These are phyloP conservation scores for Apiospora arundinis DNA, from an alignment of 2,329 filamentous ascomycete species.

Conservation along the genomic window DNA sequence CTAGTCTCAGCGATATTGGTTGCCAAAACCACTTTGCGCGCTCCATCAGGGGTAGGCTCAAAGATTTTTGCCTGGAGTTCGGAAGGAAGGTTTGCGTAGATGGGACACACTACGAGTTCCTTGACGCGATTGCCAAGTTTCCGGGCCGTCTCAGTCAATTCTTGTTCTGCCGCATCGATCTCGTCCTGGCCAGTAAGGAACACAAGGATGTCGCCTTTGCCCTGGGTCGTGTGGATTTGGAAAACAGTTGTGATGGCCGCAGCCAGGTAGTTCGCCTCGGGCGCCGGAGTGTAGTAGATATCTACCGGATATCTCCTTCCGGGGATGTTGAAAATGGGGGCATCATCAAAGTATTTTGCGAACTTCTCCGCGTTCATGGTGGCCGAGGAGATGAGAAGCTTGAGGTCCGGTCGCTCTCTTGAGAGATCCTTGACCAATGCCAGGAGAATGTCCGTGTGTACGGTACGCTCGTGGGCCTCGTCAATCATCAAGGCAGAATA, in stretches of 20 bases:
- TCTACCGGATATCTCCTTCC: slow-evolving; percentile 89
- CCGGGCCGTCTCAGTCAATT: slow-evolving; percentile 82
- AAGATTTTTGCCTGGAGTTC: slow-evolving; percentile 95
- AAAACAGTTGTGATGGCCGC: slow-evolving; percentile 93
- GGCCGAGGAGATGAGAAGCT: slow-evolving; percentile 89
- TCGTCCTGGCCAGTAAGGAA: slow-evolving; percentile 97
- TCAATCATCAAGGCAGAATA: slow-evolving; percentile 96
- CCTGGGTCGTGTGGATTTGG: slow-evolving; percentile 90
- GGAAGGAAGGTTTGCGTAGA: slow-evolving; percentile 91
- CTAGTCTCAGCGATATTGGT: slow-evolving; percentile 98
- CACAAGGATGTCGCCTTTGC: slow-evolving; percentile 86
- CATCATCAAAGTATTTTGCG: slow-evolving; percentile 87
- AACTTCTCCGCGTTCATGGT: slow-evolving; percentile 96
- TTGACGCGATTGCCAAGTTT: slow-evolving; percentile 86
- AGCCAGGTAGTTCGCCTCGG: slow-evolving; percentile 91
- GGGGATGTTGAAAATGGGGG: slow-evolving; percentile 93
- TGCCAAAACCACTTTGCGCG: slow-evolving; percentile 89
- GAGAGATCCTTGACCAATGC: slow-evolving; percentile 89
- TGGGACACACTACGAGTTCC: slow-evolving; percentile 88
- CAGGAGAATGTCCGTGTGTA: slow-evolving; percentile 89
- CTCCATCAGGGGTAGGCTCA: slow-evolving; percentile 83
- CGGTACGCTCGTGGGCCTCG: slow-evolving; percentile 92
- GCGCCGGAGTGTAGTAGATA: slow-evolving; percentile 87
- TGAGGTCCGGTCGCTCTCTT: slow-evolving; percentile 81
- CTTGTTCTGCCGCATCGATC: slow-evolving; percentile 86